Base-by-base conservation (phyloP, 352 stramenopile genomes). In the Phytophthora syringae region DNA sequence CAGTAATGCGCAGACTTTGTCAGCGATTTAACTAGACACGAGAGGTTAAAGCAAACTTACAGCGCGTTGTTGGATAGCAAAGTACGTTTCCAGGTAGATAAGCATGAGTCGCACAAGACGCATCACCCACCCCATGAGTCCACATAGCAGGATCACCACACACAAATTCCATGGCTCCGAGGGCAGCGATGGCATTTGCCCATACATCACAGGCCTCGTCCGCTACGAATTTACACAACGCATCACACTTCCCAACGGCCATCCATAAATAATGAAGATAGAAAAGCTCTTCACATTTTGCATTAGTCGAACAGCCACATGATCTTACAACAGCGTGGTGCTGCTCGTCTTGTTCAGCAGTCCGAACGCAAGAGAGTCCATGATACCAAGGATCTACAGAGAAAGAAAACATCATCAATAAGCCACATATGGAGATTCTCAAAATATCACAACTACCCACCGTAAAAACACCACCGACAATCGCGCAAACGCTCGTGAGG, bases 401-500 rank as follows among this genome's bases (percentile, higher is more conserved):
- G 18, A 45, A 48, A 44, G n/a, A 3, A 9, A 21, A 3, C 6
- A n/a, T n/a, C 16, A 44, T 24, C 16, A 24, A 44, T 44, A 45
- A 45, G 39, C 39, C 5, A 13, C 18, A 45, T 5, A 22, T 13
- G 30, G 18, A 45, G 10, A 32, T 11, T 4, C 39, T 24, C 2
- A 34, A 58, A 24, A 25, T 2, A 40, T 48, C 5, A 51, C 54
- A 52, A 62, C 18, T 21, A 81, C 77, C 47, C 27, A 97, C 84
- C 48, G 89, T 96, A 75, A 96, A 97, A 12, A 97, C 81, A 24
- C 94, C 94, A 24, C 94, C 94, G 27, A 98, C 76, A 59, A 98
- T 97, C 4, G 93, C 94, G 61, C 88, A 98, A 51, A 97, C 80
- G 64, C 88, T 96, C 3, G 93, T 98, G 24, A 98, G 78, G 76